These are phyloP conservation scores for Boletus eberwhitei DNA, from an alignment of 768 basidiomycete genomes.

Conservation along the genomic window DNA sequence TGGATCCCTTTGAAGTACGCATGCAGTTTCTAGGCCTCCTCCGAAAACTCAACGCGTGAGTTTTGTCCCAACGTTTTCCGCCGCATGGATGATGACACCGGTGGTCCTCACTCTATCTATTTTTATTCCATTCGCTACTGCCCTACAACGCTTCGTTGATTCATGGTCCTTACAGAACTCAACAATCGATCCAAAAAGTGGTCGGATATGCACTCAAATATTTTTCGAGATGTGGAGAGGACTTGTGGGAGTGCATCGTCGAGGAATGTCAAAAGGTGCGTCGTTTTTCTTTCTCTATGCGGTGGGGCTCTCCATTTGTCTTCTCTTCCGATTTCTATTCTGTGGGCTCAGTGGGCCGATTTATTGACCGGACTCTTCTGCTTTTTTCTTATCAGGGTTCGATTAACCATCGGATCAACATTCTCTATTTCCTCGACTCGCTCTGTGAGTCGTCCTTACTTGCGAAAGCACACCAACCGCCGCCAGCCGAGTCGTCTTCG, in stretches of 20 bases:
- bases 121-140: not conserved
- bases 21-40: conserved; percentile 69
- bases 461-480: conserved; percentile 51
- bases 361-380: not conserved
- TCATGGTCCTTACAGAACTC: conserved; percentile 53
- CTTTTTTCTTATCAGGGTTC: conserved; percentile 51
- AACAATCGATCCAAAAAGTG: conserved; percentile 85
- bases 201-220: conserved; percentile 84
- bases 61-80: not conserved
- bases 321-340: not conserved
- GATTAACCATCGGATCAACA: conserved; percentile 90
- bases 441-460: conserved; percentile 77
- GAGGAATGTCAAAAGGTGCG: conserved; percentile 86
- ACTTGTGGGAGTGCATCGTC: conserved; percentile 90
- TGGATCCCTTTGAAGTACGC: conserved; percentile 67
- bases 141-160: not conserved
- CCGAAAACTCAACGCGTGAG: conserved; percentile 61
- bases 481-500: conserved; percentile 26
- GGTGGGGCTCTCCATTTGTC: not conserved
- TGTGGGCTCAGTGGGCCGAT: too few relatives aligned
- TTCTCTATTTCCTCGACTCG: conserved; percentile 86
- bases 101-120: not conserved
- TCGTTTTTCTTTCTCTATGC: not conserved
- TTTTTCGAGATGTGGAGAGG: conserved; percentile 81
- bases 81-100: not conserved